These are phyloP conservation scores for Colletotrichum tropicale DNA, from an alignment of 2,329 filamentous ascomycete species.

Conservation along the genomic window DNA sequence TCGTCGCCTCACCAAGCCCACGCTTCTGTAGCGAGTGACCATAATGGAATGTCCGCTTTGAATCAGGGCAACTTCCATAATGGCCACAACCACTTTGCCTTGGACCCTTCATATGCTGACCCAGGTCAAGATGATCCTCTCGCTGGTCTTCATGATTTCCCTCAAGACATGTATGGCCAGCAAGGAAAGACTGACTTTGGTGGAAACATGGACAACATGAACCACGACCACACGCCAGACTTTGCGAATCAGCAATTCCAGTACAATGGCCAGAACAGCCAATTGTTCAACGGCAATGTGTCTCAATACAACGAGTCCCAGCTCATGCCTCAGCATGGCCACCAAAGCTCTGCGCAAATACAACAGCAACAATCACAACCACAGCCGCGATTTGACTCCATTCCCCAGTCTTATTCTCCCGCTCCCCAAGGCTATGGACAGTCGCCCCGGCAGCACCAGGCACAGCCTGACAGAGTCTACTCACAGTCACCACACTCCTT, in stretches of 20 bases:
- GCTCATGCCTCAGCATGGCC: slow-evolving; percentile 35
- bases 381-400: slow-evolving; percentile 29
- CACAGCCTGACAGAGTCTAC: slow-evolving; percentile 15
- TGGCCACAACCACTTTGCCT: slow-evolving; percentile 9
- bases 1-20: slow-evolving; percentile 17
- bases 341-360: slow-evolving; percentile 37
- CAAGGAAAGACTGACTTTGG: slow-evolving; percentile 35
- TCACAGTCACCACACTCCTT: slow-evolving; percentile 20
- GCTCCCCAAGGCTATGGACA: slow-evolving; percentile 31
- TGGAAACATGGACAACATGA: slow-evolving; percentile 32
- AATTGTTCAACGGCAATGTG: slow-evolving; percentile 34
- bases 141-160: slow-evolving; percentile 39
- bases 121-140: slow-evolving; percentile 39
- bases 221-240: slow-evolving; percentile 32
- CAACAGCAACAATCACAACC: slow-evolving; percentile 27
- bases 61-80: slow-evolving; percentile 13
- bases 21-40: slow-evolving; percentile 9
- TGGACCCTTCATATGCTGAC: slow-evolving; percentile 29
- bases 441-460: slow-evolving; percentile 24
- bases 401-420: slow-evolving; percentile 14
- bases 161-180: slow-evolving; percentile 41
- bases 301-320: slow-evolving; percentile 36
- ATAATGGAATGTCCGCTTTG: slow-evolving; percentile 1
- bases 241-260: slow-evolving; percentile 37
- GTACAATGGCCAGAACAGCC: slow-evolving; percentile 35